Conservation (phyloP, 495 filamentous ascomycete species). For the Aspergillus indologenus region DNA sequence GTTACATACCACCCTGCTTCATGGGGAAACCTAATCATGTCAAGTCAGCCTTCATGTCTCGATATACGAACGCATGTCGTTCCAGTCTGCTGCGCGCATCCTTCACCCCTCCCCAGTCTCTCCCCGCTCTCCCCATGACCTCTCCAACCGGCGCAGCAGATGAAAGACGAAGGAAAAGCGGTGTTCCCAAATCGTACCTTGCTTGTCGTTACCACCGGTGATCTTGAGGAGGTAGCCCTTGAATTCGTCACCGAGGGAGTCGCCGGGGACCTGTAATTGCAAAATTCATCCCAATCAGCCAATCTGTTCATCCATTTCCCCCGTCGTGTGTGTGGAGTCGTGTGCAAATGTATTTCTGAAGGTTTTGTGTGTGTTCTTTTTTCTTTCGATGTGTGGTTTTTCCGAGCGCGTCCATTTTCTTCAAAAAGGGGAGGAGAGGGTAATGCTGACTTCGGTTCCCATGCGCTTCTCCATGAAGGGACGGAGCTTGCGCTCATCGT, state of each 20-base stretch:
- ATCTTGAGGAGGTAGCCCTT: constrained; percentile 90
- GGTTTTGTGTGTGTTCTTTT: neutral
- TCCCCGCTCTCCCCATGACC: neutral
- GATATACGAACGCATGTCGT: neutral
- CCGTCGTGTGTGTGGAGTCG: constrained; percentile 10
- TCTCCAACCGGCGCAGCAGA: neutral
- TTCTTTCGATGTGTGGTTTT: constrained; percentile 9
- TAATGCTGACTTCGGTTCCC: constrained; percentile 80
- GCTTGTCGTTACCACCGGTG: constrained; percentile 99
- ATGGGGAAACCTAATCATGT: constrained; percentile 76
- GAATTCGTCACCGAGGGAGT: constrained; percentile 96
- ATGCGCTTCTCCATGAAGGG: constrained; percentile 91
- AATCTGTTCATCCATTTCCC: constrained; percentile 24
- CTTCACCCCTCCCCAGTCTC: no score
- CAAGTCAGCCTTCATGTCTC: constrained; percentile 26
- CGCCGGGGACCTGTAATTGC: constrained; percentile 56
- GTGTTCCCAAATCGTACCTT: constrained; percentile 51
- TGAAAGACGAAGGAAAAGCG: neutral
- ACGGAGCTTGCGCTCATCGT: constrained; percentile 92
- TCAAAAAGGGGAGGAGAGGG: constrained; percentile 17
- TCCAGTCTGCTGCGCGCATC: neutral
- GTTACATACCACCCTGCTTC: constrained; percentile 89
- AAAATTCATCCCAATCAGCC: constrained; percentile 39
- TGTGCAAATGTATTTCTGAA: constrained; percentile 11
- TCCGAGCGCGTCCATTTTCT: neutral